phyloP scores from a whole-genome alignment of 2,329 filamentous ascomycete genomes.

The Knufia petricola region DNA sequence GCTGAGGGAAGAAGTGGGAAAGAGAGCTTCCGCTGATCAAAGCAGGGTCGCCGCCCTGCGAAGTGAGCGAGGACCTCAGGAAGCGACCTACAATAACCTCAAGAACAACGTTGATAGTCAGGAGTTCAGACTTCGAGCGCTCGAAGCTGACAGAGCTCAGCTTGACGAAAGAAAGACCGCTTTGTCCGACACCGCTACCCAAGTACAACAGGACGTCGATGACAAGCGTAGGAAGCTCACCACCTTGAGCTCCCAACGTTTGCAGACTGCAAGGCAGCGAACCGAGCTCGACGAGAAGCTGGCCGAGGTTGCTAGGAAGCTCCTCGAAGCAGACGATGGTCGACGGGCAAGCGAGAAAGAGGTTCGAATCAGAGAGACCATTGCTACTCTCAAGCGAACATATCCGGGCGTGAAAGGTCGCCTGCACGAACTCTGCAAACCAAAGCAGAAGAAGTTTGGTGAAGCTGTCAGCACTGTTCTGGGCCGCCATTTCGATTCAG shows the following conservation, averaged over 20 bases:
- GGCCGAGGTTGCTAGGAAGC: conserved; percentile 65
- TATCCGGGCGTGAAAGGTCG: conserved; percentile 87
- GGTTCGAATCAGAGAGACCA: conserved; percentile 66
- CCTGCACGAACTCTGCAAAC: conserved; percentile 83
- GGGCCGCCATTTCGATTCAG: conserved; percentile 84
- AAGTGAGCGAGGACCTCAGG: conserved; percentile 81
- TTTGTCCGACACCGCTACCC: conserved; percentile 53
- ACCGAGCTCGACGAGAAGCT: conserved; percentile 91
- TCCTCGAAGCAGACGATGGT: conserved; percentile 77
- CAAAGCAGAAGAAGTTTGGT: conserved; percentile 94
- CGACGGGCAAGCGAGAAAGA: conserved; percentile 80
- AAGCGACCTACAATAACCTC: conserved; percentile 79
- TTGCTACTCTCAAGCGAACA: conserved; percentile 77
- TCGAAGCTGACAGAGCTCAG: conserved; percentile 60
- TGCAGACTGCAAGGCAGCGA: conserved; percentile 68
- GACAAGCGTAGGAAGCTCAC: conserved; percentile 87
- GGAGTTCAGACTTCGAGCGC: conserved; percentile 61
- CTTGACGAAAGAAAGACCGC: conserved; percentile 60
- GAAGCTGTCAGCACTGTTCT: conserved; percentile 88
- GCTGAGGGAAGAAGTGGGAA: conserved; percentile 74
- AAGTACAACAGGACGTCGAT: conserved; percentile 68
- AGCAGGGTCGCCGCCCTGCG: conserved; percentile 75
- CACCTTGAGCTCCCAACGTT: conserved; percentile 69
- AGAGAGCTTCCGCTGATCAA: conserved; percentile 70
- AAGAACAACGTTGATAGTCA: conserved; percentile 78